Conservation (phyloP, 176 grass and related monocot species). For the Phoenix roebelenii region DNA sequence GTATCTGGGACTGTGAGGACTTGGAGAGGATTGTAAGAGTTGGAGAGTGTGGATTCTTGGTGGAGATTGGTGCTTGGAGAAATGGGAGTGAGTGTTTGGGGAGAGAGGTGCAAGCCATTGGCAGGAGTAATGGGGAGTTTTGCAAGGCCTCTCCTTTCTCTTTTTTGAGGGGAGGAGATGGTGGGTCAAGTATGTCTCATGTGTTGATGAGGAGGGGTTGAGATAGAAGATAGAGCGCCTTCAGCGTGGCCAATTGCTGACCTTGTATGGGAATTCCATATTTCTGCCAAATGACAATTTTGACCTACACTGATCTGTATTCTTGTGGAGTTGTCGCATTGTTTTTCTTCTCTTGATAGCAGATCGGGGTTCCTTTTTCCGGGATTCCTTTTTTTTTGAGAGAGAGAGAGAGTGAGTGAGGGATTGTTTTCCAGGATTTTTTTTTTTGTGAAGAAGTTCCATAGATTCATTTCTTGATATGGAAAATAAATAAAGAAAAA, state of each 20-base stretch:
- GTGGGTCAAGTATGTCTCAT: conserved; percentile 8
- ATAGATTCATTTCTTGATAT: too few species aligned
- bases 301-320: too few species aligned
- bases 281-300: too few species aligned
- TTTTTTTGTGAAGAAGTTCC: too few species aligned
- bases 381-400: too few species aligned
- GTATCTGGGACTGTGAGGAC: conserved; percentile 13
- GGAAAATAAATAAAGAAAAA: too few species aligned
- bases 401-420: too few species aligned
- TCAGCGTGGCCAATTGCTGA: conserved; percentile 12
- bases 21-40: not conserved
- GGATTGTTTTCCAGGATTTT: too few species aligned
- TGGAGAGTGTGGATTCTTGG: not conserved
- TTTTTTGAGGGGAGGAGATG: not conserved
- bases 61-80: not conserved
- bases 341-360: too few species aligned
- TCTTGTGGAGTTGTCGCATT: too few species aligned
- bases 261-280: too few species aligned
- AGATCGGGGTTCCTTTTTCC: too few species aligned
- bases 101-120: conserved; percentile 23
- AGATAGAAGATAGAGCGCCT: not conserved
- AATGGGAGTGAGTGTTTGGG: conserved; percentile 18
- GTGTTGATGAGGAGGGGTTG: not conserved
- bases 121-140: not conserved
- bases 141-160: not conserved